These are phyloP conservation scores for Hymenoscyphus fructigenus DNA, from an alignment of 2,329 filamentous ascomycete genomes.

Conservation along the genomic window DNA sequence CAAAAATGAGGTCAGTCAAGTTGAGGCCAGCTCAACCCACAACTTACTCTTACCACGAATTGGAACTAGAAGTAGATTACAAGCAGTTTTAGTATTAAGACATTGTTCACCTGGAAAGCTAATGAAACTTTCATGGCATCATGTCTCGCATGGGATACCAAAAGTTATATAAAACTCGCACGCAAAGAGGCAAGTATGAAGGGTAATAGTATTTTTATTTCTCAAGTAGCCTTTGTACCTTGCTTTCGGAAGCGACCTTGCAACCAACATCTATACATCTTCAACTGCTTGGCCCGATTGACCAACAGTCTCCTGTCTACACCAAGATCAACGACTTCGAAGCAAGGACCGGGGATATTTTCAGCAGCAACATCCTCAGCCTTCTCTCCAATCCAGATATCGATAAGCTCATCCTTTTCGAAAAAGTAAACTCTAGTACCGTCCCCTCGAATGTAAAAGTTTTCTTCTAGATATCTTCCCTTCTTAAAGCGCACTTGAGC, in stretches of 20 bases:
- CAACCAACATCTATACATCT: conserved; percentile 99
- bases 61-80: too few relatives aligned
- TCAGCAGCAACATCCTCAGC: conserved; percentile 11
- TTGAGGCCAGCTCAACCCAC: too few relatives aligned
- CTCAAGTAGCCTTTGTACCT: conserved; percentile 8
- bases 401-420: conserved; percentile 75
- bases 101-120: too few relatives aligned
- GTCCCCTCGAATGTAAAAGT: conserved; percentile 95
- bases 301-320: conserved; percentile 87
- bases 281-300: conserved; percentile 84
- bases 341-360: conserved; percentile 38
- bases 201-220: not conserved
- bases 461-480: conserved; percentile 88
- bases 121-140: too few relatives aligned
- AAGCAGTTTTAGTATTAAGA: too few relatives aligned
- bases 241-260: conserved; percentile 76
- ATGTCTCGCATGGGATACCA: too few relatives aligned
- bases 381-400: conserved; percentile 67
- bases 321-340: conserved; percentile 76
- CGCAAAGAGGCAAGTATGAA: too few relatives aligned
- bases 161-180: too few relatives aligned
- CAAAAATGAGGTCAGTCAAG: too few relatives aligned
- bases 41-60: too few relatives aligned
- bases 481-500: conserved; percentile 98
- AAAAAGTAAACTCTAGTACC: conserved; percentile 98